Base-by-base conservation (phyloP, 148 eudicot species). In the Rhododendron mucronatum region DNA sequence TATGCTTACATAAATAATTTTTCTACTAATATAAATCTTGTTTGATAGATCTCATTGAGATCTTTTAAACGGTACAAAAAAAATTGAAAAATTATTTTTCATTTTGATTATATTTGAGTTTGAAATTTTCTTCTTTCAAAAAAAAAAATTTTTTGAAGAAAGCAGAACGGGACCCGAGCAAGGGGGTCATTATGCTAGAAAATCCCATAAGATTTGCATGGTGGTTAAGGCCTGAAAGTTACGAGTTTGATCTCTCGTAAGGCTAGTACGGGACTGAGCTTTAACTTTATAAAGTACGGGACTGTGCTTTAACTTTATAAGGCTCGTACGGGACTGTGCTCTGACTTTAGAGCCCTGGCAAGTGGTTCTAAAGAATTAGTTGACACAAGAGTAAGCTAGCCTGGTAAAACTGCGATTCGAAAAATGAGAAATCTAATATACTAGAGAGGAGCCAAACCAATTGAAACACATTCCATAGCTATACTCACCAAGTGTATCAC, bases 401-500 rank as follows among this genome's bases (percentile, higher is more conserved):
- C 23, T 16, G 1, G 5, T 18, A 55, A 65, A 10, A 63, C 13
- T n/a, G 12, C 1, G 11, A 63, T n/a, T 9, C 4, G 21, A n/a
- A 63, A n/a, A 23, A 65, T 10, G 30, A 65, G 12, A 65, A 69
- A 37, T 69, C 75, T 28, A 28, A 69, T 26, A 69, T 11, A 3
- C 35, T 69, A 69, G 7, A 30, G 75, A 69, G 18, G 37, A 69
- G 18, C 75, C 74, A 69, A 69, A 69, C 75, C 5, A 3, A 23
- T 63, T 63, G 71, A 63, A 28, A 69, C 14, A 26, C 33, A 28
- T 69, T 69, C 26, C 75, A 74, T 2, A 7, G 39, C 14, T 16
- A n/a, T 48, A 61, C 88, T 77, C 89, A 93, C 96, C 87, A 3
- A 93, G 94, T 4, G 84, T 89, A 77, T 93, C 96, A 67, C 96